Conservation (phyloP, 139 green algal species). For the Chlamydomonas asymmetrica region DNA sequence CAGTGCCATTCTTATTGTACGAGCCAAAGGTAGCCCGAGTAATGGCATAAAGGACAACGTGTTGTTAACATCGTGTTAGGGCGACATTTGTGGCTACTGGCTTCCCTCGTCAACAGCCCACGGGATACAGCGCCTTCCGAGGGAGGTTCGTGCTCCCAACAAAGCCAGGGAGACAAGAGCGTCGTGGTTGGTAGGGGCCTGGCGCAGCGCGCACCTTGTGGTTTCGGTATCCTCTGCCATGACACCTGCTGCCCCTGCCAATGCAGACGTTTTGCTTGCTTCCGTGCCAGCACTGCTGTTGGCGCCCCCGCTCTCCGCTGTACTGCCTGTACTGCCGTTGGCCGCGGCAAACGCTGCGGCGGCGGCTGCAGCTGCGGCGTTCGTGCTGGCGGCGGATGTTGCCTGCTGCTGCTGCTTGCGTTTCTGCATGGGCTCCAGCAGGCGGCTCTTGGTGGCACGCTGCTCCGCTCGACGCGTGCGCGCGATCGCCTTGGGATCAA, state of each 20-base stretch:
- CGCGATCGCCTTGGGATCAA: constrained; percentile 46
- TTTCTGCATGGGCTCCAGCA: constrained; percentile 46
- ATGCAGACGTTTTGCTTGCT: background rate
- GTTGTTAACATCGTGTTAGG: no score
- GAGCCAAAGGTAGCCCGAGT: no score
- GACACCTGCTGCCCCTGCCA: background rate
- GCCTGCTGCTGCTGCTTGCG: background rate
- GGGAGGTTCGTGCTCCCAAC: no score
- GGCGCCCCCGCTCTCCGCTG: background rate
- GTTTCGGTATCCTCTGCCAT: constrained; percentile 7
- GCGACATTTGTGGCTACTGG: no score
- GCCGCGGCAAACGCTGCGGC: background rate
- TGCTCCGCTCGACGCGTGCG: constrained; percentile 50
- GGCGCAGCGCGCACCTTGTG: background rate
- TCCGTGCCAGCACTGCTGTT: background rate
- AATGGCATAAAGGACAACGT: no score
- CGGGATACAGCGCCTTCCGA: no score
- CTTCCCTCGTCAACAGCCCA: no score
- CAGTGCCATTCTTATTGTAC: no score
- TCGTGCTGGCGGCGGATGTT: background rate
- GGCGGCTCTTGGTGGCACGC: constrained; percentile 21
- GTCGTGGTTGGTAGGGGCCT: background rate
- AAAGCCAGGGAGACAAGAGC: no score
- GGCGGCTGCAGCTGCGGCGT: background rate
- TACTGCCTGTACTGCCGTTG: background rate